Evolutionary conservation across 371 early-diverging fungal species (phyloP).

Genomic region (Saksenaea oblongispora): DNA sequence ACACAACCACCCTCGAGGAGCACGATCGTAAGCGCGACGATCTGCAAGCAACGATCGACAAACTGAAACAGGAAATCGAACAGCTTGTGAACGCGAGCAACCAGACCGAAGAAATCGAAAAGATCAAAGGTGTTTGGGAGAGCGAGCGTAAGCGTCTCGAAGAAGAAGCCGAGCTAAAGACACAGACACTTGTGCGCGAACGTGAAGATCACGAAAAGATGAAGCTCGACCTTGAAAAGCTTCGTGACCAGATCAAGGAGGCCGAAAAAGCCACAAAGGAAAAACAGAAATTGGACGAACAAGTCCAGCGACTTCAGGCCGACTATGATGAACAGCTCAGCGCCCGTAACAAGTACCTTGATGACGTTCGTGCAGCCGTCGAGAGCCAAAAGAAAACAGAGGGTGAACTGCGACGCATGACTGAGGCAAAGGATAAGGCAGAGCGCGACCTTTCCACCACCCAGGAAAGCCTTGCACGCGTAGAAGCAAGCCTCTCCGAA

Average conservation of each 20-base stretch:
- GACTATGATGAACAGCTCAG: slow-evolving; percentile 39
- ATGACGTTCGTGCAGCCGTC: slow-evolving; percentile 37
- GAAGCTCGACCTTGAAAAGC: slow-evolving; percentile 37
- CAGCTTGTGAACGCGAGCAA: slow-evolving; percentile 49
- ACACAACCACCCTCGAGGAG: slow-evolving; percentile 16
- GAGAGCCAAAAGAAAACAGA: slow-evolving; percentile 52
- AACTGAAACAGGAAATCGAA: slow-evolving; percentile 47
- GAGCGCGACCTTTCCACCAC: slow-evolving; percentile 31
- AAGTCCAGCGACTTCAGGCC: slow-evolving; percentile 28
- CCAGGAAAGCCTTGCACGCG: slow-evolving; percentile 22
- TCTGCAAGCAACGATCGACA: slow-evolving; percentile 42
- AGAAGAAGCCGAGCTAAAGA: slow-evolving; percentile 42
- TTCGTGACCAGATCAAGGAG: slow-evolving; percentile 42
- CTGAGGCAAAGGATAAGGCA: slow-evolving; percentile 45
- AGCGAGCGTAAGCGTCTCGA: slow-evolving; percentile 55
- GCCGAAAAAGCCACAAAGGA: slow-evolving; percentile 40
- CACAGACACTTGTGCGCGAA: slow-evolving; percentile 33
- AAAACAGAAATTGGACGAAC: slow-evolving; percentile 37
- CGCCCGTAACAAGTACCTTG: slow-evolving; percentile 36
- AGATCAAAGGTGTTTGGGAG: slow-evolving; percentile 58
- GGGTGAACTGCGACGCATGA: slow-evolving; percentile 38
- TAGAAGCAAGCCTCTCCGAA: slow-evolving; percentile 23
- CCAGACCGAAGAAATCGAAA: slow-evolving; percentile 42
- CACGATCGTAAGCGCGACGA: slow-evolving; percentile 27
- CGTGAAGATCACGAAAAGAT: slow-evolving; percentile 31